phyloP scores from a whole-genome alignment of 164 flowering plant genomes.

The Magnolia kwangsiensis region DNA sequence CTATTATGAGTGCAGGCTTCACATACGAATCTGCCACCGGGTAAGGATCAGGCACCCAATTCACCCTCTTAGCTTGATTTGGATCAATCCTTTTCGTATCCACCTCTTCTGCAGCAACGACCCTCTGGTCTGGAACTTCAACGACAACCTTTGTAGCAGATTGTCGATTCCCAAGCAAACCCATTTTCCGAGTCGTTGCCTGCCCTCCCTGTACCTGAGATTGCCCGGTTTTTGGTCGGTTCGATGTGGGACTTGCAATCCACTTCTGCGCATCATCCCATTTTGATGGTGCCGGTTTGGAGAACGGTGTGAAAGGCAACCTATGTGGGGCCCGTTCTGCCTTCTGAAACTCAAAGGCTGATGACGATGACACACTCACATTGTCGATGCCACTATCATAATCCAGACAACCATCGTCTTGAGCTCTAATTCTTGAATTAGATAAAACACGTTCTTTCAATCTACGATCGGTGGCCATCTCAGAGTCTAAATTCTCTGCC shows the following conservation, averaged over 20 bases:
- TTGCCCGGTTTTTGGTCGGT: slow-evolving; percentile 39
- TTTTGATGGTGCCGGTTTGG: slow-evolving; percentile 79
- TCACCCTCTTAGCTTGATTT: slow-evolving; percentile 40
- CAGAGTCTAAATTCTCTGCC: slow-evolving; percentile 20
- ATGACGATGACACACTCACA: slow-evolving; percentile 28
- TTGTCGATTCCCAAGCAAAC: slow-evolving; percentile 47
- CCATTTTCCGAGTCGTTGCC: slow-evolving; percentile 37
- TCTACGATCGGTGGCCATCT: slow-evolving; percentile 35
- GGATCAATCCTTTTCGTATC: slow-evolving; percentile 71
- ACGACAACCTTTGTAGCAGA: slow-evolving; percentile 49
- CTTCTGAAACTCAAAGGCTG: slow-evolving; percentile 75
- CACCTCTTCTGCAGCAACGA: slow-evolving; percentile 50
- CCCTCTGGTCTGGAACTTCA: slow-evolving; percentile 60
- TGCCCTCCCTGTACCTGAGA: slow-evolving; percentile 32
- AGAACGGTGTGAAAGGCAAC: slow-evolving; percentile 51
- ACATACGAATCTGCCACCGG: slow-evolving; percentile 45
- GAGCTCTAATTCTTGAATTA: slow-evolving; percentile 41
- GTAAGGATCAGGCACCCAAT: slow-evolving; percentile 44
- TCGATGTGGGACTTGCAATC: slow-evolving; percentile 84
- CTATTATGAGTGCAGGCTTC: slow-evolving; percentile 42
- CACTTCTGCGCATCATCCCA: slow-evolving; percentile 98
- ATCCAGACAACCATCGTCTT: slow-evolving; percentile 41
- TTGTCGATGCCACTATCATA: slow-evolving; percentile 45
- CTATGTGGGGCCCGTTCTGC: slow-evolving; percentile 57
- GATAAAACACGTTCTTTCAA: slow-evolving; percentile 30